These are phyloP conservation scores for Aspergillus sp. DNA, from an alignment of 2,329 filamentous ascomycete species.

Conservation along the genomic window DNA sequence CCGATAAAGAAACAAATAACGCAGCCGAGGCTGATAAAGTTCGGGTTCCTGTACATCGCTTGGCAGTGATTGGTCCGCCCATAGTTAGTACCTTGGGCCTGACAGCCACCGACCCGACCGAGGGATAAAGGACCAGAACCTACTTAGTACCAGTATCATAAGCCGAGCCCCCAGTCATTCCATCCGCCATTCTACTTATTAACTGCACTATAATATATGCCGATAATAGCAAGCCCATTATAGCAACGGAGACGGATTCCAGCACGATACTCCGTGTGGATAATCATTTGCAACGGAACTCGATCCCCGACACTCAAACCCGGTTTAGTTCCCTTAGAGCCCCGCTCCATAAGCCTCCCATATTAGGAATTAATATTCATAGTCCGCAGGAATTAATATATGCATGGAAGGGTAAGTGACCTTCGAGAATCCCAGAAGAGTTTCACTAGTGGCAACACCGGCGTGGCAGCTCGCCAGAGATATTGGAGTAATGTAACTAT, in stretches of 20 bases:
- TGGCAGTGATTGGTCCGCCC: slow-evolving; percentile 9
- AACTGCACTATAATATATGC: no score
- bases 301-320: not conserved
- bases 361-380: not conserved
- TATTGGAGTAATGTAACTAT: not conserved
- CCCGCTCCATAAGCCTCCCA: not conserved
- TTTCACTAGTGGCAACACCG: not conserved
- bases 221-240: no score
- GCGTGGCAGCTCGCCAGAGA: not conserved
- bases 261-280: slow-evolving; percentile 9
- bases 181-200: no score
- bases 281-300: no score
- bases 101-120: not conserved
- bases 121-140: not conserved
- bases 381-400: not conserved
- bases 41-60: slow-evolving; percentile 1
- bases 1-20: not conserved
- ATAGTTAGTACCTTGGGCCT: slow-evolving; percentile 18
- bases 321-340: not conserved
- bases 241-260: no score
- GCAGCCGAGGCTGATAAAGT: not conserved
- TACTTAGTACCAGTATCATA: no score
- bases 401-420: not conserved
- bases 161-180: no score
- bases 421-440: not conserved